A percentile compares a stretch with the other conserved stretches of the same genome.
Evolutionary conservation across 1,284 basidiomycete genomes (phyloP).

Genomic region (Pascua sp.): DNA sequence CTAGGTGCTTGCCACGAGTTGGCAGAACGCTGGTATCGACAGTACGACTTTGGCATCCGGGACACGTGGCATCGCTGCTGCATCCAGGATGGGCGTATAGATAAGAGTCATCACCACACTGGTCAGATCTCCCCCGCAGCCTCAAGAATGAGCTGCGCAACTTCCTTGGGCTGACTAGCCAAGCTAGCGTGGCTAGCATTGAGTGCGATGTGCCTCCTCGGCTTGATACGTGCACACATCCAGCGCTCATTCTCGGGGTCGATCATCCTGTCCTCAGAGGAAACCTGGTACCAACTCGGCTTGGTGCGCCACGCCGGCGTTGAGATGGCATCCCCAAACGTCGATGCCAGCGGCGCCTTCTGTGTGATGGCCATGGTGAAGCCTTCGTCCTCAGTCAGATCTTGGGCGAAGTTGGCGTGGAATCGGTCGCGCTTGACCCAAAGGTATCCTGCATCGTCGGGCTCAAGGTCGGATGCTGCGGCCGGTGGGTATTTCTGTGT

Average conservation of each 20-base stretch:
- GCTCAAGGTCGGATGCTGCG: slow-evolving; percentile 1
- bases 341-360: slow-evolving; percentile 1
- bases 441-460: not conserved
- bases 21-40: no score
- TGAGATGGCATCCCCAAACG: not conserved
- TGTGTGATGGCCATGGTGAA: slow-evolving; percentile 2
- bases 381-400: not conserved
- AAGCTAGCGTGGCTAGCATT: not conserved
- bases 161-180: not conserved
- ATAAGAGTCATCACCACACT: no score
- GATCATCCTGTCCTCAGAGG: slow-evolving; percentile 2
- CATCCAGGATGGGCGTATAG: no score
- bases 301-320: slow-evolving; percentile 6
- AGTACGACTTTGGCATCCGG: no score
- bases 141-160: slow-evolving; percentile 1
- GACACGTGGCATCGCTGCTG: no score
- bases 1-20: no score
- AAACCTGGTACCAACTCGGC: slow-evolving; percentile 3
- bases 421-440: not conserved
- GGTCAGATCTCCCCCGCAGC: no score
- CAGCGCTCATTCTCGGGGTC: not conserved
- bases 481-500: no score
- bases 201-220: slow-evolving; percentile 3
- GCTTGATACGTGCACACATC: slow-evolving; percentile 1
- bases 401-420: not conserved